These are phyloP conservation scores for Trichoderma endophyticum DNA, from an alignment of 2,329 filamentous ascomycete genomes.

Conservation along the genomic window DNA sequence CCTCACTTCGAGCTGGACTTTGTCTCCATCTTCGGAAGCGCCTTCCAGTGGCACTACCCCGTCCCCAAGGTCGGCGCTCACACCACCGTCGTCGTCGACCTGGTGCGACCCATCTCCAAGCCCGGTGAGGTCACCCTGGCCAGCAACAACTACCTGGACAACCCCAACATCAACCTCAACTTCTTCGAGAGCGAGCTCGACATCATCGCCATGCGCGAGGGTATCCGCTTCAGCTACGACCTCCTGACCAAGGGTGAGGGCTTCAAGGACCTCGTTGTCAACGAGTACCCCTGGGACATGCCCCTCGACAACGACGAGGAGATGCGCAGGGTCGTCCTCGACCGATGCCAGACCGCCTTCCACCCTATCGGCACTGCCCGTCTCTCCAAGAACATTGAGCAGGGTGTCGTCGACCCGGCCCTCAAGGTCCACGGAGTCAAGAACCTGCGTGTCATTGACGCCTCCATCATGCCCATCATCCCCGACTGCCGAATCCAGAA, in stretches of 20 bases:
- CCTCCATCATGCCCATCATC: constrained; percentile 54
- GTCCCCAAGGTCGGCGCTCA: constrained; percentile 43
- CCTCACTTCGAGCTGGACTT: constrained; percentile 63
- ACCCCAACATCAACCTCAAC: constrained; percentile 59
- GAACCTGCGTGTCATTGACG: constrained; percentile 53
- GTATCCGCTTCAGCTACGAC: constrained; percentile 54
- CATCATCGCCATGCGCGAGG: constrained; percentile 57
- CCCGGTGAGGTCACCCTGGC: constrained; percentile 55
- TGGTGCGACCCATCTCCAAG: constrained; percentile 40
- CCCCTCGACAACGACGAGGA: constrained; percentile 52
- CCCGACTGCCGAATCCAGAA: constrained; percentile 58
- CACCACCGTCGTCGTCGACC: constrained; percentile 54
- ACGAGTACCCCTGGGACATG: constrained; percentile 60
- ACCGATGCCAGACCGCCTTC: constrained; percentile 58
- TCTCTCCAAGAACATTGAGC: constrained; percentile 47
- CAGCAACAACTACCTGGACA: constrained; percentile 54
- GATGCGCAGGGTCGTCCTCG: constrained; percentile 55
- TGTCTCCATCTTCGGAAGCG: constrained; percentile 52
- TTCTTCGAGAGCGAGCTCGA: constrained; percentile 55
- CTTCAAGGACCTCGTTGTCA: constrained; percentile 51
- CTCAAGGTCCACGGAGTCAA: constrained; percentile 53
- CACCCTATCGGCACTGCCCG: constrained; percentile 57
- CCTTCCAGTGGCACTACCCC: constrained; percentile 49
- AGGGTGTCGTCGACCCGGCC: constrained; percentile 50
- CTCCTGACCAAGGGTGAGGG: constrained; percentile 55